Conservation (phyloP, 352 stramenopile genomes). For the Phytophthora megakarya region DNA sequence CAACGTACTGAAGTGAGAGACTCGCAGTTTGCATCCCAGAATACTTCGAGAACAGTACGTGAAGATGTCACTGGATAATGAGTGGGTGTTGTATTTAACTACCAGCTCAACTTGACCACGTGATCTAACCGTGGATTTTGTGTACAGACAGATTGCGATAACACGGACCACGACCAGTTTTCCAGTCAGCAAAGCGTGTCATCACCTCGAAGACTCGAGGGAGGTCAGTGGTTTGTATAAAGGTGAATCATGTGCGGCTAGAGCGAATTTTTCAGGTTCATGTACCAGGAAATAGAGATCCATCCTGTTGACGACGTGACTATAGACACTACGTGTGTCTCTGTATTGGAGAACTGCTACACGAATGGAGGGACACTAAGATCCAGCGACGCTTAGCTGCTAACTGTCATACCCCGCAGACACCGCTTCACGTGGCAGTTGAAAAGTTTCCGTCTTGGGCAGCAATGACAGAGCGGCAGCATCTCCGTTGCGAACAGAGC, state of each 20-base stretch:
- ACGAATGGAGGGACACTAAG: slow-evolving; percentile 2
- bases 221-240: slow-evolving; percentile 36
- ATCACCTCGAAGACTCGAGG: slow-evolving; percentile 26
- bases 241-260: slow-evolving; percentile 11
- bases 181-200: slow-evolving; percentile 20
- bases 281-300: slow-evolving; percentile 35
- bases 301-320: slow-evolving; percentile 2
- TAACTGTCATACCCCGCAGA: slow-evolving; percentile 13
- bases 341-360: not conserved
- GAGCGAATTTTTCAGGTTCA: slow-evolving; percentile 21
- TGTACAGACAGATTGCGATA: slow-evolving; percentile 24
- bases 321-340: not conserved
- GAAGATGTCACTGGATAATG: slow-evolving; percentile 12
- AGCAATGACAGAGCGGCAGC: slow-evolving; percentile 32
- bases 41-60: slow-evolving; percentile 29
- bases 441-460: slow-evolving; percentile 17
- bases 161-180: slow-evolving; percentile 11
- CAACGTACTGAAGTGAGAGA: not conserved
- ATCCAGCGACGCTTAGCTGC: slow-evolving; percentile 29
- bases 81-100: slow-evolving; percentile 8
- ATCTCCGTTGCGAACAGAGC: slow-evolving; percentile 30
- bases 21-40: slow-evolving; percentile 5
- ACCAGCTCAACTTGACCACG: not conserved
- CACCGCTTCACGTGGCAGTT: slow-evolving; percentile 24
- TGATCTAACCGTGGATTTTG: slow-evolving; percentile 22